Evolutionary conservation across 2,329 filamentous ascomycete species (phyloP).

Genomic region (Sordariomycetes sp.): DNA sequence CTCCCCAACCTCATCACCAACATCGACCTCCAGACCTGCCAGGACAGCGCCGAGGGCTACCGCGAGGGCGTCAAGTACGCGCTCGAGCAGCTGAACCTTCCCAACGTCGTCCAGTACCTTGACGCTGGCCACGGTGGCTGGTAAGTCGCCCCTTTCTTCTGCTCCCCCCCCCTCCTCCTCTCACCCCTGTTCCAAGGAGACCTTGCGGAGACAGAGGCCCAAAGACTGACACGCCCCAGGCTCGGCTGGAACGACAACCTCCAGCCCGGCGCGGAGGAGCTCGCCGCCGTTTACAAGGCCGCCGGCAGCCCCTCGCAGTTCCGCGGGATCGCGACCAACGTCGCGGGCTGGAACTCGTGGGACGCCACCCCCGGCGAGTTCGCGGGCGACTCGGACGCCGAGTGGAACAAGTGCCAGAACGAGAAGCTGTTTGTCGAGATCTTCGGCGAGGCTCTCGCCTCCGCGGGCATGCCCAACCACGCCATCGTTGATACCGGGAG

Average conservation of each 20-base stretch:
- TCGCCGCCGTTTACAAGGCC: constrained; percentile 22
- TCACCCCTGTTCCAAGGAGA: not conserved
- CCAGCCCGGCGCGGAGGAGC: constrained; percentile 22
- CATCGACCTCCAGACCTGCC: constrained; percentile 36
- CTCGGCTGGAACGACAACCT: constrained; percentile 50
- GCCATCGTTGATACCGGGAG: constrained; percentile 27
- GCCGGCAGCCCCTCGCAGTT: constrained; percentile 22
- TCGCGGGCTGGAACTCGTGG: constrained; percentile 26
- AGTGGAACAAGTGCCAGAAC: constrained; percentile 27
- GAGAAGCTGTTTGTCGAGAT: constrained; percentile 27
- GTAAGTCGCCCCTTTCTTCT: constrained; percentile 11
- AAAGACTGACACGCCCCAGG: not conserved
- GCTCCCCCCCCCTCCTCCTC: not conserved
- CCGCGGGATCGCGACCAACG: constrained; percentile 24
- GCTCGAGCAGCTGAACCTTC: constrained; percentile 38
- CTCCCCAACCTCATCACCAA: constrained; percentile 52
- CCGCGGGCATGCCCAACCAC: constrained; percentile 25
- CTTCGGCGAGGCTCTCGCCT: constrained; percentile 21
- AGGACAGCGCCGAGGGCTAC: constrained; percentile 38
- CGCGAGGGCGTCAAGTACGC: constrained; percentile 42
- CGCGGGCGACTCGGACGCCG: constrained; percentile 23
- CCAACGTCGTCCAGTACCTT: constrained; percentile 50
- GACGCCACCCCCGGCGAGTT: constrained; percentile 22
- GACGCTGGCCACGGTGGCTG: constrained; percentile 52
- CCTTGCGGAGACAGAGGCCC: not conserved